Percentiles rank a stretch among this genome's conserved stretches.
phyloP scores from a whole-genome alignment of 371 early-diverging fungal species.

The Capniomyces stellatus region DNA sequence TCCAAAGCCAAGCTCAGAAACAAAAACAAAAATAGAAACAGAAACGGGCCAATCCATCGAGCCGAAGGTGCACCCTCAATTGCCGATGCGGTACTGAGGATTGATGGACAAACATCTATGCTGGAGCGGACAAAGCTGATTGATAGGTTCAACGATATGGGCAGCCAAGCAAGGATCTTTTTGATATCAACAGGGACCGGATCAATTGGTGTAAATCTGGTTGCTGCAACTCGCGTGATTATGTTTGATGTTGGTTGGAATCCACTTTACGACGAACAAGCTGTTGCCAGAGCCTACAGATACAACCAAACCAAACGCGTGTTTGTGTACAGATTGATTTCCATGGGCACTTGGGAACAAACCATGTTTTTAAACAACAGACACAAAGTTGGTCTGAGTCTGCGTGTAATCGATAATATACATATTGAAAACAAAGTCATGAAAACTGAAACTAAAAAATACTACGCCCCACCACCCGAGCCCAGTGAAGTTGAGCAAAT shows the following conservation, averaged over 20 bases:
- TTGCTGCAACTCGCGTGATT: conserved; percentile 71
- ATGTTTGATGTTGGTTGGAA: conserved; percentile 91
- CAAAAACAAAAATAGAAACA: not conserved
- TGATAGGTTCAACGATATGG: conserved; percentile 48
- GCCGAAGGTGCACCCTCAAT: not conserved
- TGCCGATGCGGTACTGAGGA: conserved; percentile 8
- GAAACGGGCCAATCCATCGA: not conserved
- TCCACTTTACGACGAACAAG: conserved; percentile 84
- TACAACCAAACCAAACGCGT: conserved; percentile 55
- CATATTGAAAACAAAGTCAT: conserved; percentile 20
- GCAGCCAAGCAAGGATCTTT: conserved; percentile 36
- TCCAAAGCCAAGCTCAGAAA: not conserved
- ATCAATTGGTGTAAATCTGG: conserved; percentile 77
- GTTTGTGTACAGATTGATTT: conserved; percentile 54
- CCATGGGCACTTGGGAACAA: conserved; percentile 37
- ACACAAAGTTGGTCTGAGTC: conserved; percentile 32
- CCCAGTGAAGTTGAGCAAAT: not conserved
- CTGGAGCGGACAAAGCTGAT: conserved; percentile 48
- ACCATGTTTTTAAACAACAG: conserved; percentile 29
- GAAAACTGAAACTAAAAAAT: conserved; percentile 27
- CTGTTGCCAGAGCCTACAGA: conserved; percentile 63
- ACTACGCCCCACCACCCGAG: conserved; percentile 25
- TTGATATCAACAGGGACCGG: conserved; percentile 33
- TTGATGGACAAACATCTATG: conserved; percentile 32
- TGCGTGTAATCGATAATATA: conserved; percentile 43